Evolutionary conservation across 2,329 filamentous ascomycete species (phyloP).

Genomic region (Phoma sp.): DNA sequence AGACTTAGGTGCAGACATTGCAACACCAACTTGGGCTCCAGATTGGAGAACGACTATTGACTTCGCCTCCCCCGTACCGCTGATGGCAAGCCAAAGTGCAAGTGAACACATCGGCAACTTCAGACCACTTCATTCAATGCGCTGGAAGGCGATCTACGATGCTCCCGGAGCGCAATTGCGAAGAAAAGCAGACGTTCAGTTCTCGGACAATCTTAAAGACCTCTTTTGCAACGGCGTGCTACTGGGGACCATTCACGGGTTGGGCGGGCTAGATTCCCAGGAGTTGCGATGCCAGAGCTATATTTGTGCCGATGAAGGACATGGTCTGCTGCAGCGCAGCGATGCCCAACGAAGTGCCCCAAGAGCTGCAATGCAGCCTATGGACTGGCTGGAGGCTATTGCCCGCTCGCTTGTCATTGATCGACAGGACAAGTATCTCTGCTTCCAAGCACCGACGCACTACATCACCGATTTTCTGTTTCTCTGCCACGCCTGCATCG

Average conservation of each 20-base stretch:
- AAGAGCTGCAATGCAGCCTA: slow-evolving; percentile 18
- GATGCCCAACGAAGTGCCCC: slow-evolving; percentile 6
- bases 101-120: slow-evolving; percentile 39
- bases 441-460: slow-evolving; percentile 29
- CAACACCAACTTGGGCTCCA: slow-evolving; percentile 35
- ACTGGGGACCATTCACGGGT: slow-evolving; percentile 30
- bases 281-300: slow-evolving; percentile 37
- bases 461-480: slow-evolving; percentile 37
- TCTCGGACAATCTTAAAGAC: slow-evolving; percentile 30
- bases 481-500: slow-evolving; percentile 32
- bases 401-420: slow-evolving; percentile 37
- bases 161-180: slow-evolving; percentile 30
- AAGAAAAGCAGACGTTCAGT: slow-evolving; percentile 27
- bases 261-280: slow-evolving; percentile 34
- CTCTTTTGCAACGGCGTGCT: slow-evolving; percentile 35
- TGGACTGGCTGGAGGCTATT: slow-evolving; percentile 30
- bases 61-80: slow-evolving; percentile 39
- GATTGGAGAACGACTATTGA: slow-evolving; percentile 37
- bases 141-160: slow-evolving; percentile 34
- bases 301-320: slow-evolving; percentile 25
- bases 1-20: slow-evolving; percentile 18
- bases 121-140: slow-evolving; percentile 28
- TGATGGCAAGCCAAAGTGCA: slow-evolving; percentile 43
- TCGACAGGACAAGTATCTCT: slow-evolving; percentile 41
- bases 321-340: slow-evolving; percentile 21